Evolutionary conservation across 2,329 filamentous ascomycete genomes (phyloP).

Genomic region (Neoarthrinium moseri): DNA sequence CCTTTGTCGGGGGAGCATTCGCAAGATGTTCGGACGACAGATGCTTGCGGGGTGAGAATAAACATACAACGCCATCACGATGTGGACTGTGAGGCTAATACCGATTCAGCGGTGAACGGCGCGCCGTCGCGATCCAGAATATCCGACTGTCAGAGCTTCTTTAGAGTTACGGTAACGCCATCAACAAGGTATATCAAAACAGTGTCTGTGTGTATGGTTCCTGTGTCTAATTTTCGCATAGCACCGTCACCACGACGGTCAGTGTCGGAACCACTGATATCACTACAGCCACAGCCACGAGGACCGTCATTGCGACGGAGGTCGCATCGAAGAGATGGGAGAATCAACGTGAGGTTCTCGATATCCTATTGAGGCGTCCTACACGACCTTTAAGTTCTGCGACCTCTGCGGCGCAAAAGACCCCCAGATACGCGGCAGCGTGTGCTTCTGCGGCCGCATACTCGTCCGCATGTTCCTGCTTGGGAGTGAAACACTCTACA

Average conservation of each 20-base stretch:
- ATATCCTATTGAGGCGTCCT: conserved; percentile 12
- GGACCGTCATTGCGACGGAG: conserved; percentile 7
- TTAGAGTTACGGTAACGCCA: conserved; percentile 8
- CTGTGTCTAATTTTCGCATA: no score
- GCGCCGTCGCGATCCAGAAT: conserved; percentile 1
- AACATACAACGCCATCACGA: neutral
- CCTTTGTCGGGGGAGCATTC: neutral
- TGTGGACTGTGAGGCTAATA: neutral
- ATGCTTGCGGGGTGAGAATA: conserved; percentile 5
- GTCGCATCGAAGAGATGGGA: conserved; percentile 17
- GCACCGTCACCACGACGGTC: conserved; percentile 8
- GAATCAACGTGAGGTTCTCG: conserved; percentile 14
- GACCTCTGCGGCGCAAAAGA: conserved; percentile 9
- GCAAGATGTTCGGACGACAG: conserved; percentile 4
- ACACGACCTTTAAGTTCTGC: conserved; percentile 1
- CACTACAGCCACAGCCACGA: conserved; percentile 13
- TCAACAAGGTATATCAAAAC: conserved; percentile 4
- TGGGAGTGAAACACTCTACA: conserved; percentile 14
- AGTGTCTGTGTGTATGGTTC: neutral
- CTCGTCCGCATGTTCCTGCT: conserved; percentile 19
- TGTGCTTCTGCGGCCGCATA: conserved; percentile 16
- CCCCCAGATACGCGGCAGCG: conserved; percentile 15
- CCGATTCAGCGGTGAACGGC: conserved; percentile 6
- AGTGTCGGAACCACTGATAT: conserved; percentile 5
- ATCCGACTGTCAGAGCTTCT: conserved; percentile 9